Base-by-base conservation (phyloP, 331 rosid genomes). In the Erythrophleum ivorense region DNA sequence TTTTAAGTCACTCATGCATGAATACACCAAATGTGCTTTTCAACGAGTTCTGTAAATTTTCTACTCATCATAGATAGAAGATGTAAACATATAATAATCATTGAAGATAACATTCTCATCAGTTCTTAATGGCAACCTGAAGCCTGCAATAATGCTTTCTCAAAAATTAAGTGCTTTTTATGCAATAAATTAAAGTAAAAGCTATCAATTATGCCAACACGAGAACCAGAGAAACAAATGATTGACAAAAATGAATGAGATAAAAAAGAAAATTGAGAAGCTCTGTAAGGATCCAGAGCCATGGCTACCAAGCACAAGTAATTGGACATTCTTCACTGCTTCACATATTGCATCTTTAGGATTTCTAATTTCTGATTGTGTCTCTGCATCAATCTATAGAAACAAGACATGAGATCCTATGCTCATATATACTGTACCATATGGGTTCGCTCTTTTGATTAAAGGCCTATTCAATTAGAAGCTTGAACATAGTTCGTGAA, bases 301-400 rank as follows among this genome's bases (percentile, higher is more conserved):
- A 75, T 65, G 80, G 80, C 76, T 65, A 36, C 75, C 84, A 34
- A 81, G 73, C 29, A 81, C 80, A 54, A 81, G 84, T 66, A 81
- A 66, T 66, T 74, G 76, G 64, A 74, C 40, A 7, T 81, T 81
- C 43, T 53, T 76, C 58, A 74, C 84, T 53, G 75, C 71, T 65
- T 75, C 84, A 81, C 68, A 64, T 41, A 81, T 75, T 53, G 14
- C 62, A 5, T 54, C 60, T 41, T 75, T 75, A 13, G 84, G 80
- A 75, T 65, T 59, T 24, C 84, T 80, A 54, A 21, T 21, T 75
- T 74, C 80, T 4, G 75, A 65, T 9, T 24, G 5, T 48, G 80
- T 75, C 50, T 66, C 75, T 74, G 80, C 80, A 65, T 40, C 62
- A 50, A 74, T 31, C 84, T 81, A n/a, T 38, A 40, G 18, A 12